Base-by-base conservation (phyloP, 495 filamentous ascomycete genomes). In the Trichoderma orchidacearum region DNA sequence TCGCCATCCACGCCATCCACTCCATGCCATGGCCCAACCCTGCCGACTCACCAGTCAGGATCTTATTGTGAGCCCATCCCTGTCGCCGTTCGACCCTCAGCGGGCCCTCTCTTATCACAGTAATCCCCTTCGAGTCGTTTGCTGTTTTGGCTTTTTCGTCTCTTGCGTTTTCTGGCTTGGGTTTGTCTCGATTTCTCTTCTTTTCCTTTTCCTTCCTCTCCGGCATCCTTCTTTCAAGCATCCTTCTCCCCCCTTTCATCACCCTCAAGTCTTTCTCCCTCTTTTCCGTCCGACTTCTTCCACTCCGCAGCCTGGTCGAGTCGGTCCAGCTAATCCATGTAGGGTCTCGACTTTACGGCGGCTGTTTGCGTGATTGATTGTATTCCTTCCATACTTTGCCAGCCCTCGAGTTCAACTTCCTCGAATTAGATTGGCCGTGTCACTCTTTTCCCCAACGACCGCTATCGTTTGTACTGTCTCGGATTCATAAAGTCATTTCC, bases 321-420 rank as follows among this genome's bases (percentile, higher is more conserved):
- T n/a, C n/a, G n/a, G n/a, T n/a, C n/a, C n/a, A n/a, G n/a, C n/a
- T n/a, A n/a, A 25, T 9, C 12, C n/a, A 41, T 41, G 36, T 41
- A 48, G 41, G 41, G 15, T n/a, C 21, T 27, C 21, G 41, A 23
- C 3, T 48, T 27, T 9, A 36, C 7, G 54, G 27, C 45, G 31
- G 58, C 45, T 56, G 58, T 53, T 60, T 38, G 35, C 35, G 41
- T 48, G 45, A 36, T 29, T 57, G 41, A 54, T 57, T 27, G 45
- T 32, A 23, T 60, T 18, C 50, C 30, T 51, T 34, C 45, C n/a
- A n/a, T 23, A 18, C 0, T 50, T 30, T 17, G 18, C 17, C 31
- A 48, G 27, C 41, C 11, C 34, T 48, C 41, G 21, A 48, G 27
- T 6, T 23, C 23, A 48, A 23, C 21, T 48, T 23, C 21, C 41